Evolutionary conservation across 768 basidiomycete genomes (phyloP).

Genomic region (Leucosporidium yakuticum): DNA sequence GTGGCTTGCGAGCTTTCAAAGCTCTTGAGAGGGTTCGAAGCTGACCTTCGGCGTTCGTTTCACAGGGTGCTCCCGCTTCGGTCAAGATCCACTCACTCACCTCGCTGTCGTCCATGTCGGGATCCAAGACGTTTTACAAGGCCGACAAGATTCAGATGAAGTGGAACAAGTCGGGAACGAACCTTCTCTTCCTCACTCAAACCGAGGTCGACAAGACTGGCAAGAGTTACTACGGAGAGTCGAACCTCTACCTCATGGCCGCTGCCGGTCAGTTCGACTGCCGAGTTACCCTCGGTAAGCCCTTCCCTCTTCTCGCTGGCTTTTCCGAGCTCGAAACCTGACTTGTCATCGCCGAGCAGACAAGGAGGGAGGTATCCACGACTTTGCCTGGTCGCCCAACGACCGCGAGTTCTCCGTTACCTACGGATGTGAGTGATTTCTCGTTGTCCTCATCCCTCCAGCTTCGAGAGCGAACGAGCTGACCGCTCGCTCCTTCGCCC

Average conservation of each 20-base stretch:
- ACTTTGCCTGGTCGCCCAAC: slow-evolving; percentile 83
- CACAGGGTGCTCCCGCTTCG: slow-evolving; percentile 75
- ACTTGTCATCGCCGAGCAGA: slow-evolving; percentile 51
- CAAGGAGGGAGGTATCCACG: slow-evolving; percentile 96
- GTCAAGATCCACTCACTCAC: slow-evolving; percentile 76
- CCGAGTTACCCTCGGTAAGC: slow-evolving; percentile 55
- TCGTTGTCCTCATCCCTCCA: slow-evolving; percentile 3
- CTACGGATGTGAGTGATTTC: slow-evolving; percentile 85
- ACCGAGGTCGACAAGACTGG: slow-evolving; percentile 96
- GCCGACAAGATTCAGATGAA: slow-evolving; percentile 88
- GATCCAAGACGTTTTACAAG: slow-evolving; percentile 91
- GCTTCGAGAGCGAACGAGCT: slow-evolving; percentile 5
- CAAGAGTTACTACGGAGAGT: slow-evolving; percentile 98
- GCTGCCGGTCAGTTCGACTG: slow-evolving; percentile 91
- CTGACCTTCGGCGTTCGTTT: slow-evolving; percentile 7
- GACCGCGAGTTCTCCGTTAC: slow-evolving; percentile 91
- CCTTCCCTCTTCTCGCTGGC: neutral
- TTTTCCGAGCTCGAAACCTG: neutral
- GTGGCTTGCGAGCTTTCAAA: slow-evolving; percentile 30
- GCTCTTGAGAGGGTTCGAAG: neutral
- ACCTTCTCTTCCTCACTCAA: slow-evolving; percentile 82
- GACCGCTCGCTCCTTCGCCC: neutral
- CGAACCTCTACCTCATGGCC: slow-evolving; percentile 84
- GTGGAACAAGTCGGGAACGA: slow-evolving; percentile 92
- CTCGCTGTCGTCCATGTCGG: slow-evolving; percentile 53